These are phyloP conservation scores for Paradendryphiella salina DNA, from an alignment of 2,329 filamentous ascomycete genomes.

Conservation along the genomic window DNA sequence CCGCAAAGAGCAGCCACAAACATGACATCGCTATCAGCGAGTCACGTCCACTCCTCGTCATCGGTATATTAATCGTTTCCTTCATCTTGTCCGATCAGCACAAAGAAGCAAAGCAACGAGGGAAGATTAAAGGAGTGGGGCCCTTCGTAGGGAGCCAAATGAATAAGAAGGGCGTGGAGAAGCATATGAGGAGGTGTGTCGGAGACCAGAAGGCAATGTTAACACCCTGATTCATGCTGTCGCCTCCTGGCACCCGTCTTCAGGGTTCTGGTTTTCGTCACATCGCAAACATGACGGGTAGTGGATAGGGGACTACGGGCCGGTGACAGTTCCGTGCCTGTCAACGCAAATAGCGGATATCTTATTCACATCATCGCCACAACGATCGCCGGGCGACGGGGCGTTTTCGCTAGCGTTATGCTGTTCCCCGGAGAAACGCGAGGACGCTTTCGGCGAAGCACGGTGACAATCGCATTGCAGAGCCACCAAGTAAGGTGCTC, in stretches of 20 bases:
- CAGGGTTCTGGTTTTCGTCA: constrained; percentile 2
- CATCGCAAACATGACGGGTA: constrained; percentile 1
- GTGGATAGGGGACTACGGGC: background rate
- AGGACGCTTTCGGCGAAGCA: background rate
- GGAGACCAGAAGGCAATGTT: constrained; percentile 1
- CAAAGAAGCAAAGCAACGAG: background rate
- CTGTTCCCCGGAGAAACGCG: background rate
- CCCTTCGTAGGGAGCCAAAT: background rate
- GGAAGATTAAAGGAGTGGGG: background rate
- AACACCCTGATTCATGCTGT: constrained; percentile 4
- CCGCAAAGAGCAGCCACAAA: constrained; percentile 22
- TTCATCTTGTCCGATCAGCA: constrained; percentile 8
- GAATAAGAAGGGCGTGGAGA: background rate
- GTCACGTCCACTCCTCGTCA: constrained; percentile 22
- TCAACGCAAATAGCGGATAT: constrained; percentile 2
- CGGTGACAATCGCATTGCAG: constrained; percentile 5
- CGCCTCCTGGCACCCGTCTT: background rate
- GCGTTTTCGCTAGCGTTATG: background rate
- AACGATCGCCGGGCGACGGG: background rate
- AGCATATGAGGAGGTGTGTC: background rate
- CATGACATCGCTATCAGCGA: constrained; percentile 26
- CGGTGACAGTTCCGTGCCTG: constrained; percentile 2
- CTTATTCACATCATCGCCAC: constrained; percentile 1
- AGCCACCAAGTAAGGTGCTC: background rate
- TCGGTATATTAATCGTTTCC: constrained; percentile 15